Conservation (phyloP, 257 asterid genomes). For the Coffea eugenioides region DNA sequence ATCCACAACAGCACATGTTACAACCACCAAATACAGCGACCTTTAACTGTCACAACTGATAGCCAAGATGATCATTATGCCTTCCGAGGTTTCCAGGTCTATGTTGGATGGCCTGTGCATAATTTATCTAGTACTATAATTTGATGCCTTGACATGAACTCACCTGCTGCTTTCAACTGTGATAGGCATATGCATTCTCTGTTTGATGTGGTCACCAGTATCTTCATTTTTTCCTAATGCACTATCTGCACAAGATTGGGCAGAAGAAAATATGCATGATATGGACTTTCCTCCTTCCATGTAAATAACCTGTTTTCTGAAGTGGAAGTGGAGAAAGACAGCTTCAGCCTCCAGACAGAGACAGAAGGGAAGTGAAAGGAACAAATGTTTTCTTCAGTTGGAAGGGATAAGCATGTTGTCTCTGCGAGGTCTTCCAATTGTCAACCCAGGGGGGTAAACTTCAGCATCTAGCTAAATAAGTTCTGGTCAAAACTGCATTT, state of each 20-base stretch:
- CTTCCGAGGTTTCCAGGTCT: conserved; percentile 4
- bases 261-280: conserved; percentile 23
- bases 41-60: conserved; percentile 28
- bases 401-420: conserved; percentile 34
- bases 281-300: conserved; percentile 37
- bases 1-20: conserved; percentile 26
- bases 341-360: conserved; percentile 11
- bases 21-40: conserved; percentile 69
- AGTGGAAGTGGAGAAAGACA: conserved; percentile 41
- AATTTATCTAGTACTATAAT: conserved; percentile 9
- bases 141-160: conserved; percentile 3
- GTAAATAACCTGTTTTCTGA: conserved; percentile 33
- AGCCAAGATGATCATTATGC: conserved; percentile 4
- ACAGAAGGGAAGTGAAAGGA: background rate
- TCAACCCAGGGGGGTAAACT: background rate
- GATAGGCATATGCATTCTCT: background rate
- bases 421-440: background rate
- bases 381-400: conserved; percentile 39
- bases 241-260: conserved; percentile 10
- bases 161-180: conserved; percentile 8
- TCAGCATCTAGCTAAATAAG: background rate
- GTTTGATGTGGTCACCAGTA: background rate
- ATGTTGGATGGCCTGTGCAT: conserved; percentile 4
- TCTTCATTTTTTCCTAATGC: background rate
- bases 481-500: background rate